Evolutionary conservation across 345 rosid genomes (phyloP).

Genomic region (Brassica nigra): DNA sequence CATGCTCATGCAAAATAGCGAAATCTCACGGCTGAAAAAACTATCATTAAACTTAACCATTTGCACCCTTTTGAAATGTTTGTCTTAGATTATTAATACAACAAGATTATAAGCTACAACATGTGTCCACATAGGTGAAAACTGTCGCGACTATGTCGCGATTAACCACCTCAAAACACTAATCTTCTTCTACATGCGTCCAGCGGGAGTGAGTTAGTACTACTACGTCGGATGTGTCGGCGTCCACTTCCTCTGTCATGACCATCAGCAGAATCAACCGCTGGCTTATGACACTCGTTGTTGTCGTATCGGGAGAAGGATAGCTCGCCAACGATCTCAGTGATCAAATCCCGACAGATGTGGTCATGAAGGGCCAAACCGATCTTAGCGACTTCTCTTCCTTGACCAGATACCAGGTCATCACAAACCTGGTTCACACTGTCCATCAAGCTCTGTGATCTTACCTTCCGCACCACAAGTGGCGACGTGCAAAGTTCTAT

Average conservation of each 20-base stretch:
- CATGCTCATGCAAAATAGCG: neutral
- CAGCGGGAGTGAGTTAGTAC: conserved; percentile 48
- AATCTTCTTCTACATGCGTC: conserved; percentile 69
- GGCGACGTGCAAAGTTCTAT: conserved; percentile 1
- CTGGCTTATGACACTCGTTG: neutral
- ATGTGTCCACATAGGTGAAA: conserved; percentile 16
- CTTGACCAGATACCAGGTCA: conserved; percentile 74
- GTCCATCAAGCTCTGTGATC: conserved; percentile 55
- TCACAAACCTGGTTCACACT: conserved; percentile 73
- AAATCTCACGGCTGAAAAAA: neutral
- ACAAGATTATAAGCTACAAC: neutral
- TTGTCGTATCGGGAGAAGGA: neutral
- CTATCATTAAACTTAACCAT: neutral
- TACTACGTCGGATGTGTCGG: conserved; percentile 26
- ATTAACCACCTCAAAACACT: conserved; percentile 40
- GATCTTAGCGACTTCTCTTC: conserved; percentile 67
- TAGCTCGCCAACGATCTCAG: conserved; percentile 60
- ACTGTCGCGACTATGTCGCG: neutral
- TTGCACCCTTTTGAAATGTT: neutral
- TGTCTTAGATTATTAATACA: neutral
- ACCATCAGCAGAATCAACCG: neutral
- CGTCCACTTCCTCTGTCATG: neutral
- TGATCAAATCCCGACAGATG: conserved; percentile 67
- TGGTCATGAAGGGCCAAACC: conserved; percentile 71
- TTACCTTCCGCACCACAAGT: conserved; percentile 29